Evolutionary conservation across 139 green algal genomes (phyloP).

Genomic region (Zygnema cylindricum): DNA sequence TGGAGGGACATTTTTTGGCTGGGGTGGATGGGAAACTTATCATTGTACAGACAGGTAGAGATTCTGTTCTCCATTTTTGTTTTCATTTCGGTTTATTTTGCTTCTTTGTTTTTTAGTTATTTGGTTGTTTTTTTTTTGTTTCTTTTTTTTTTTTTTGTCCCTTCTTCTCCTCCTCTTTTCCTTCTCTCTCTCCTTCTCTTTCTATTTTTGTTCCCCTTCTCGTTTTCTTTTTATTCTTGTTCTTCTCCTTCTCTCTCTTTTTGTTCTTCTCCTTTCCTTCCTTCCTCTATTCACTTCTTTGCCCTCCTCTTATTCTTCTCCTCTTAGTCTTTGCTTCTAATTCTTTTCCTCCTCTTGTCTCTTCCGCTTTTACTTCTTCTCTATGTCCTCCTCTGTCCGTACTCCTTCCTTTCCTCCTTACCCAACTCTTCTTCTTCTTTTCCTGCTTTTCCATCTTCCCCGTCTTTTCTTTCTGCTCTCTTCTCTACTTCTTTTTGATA

Average conservation of each 20-base stretch:
- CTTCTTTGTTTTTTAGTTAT: neutral
- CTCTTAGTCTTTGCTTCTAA: too few relatives aligned
- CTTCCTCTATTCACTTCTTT: too few relatives aligned
- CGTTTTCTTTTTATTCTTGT: too few relatives aligned
- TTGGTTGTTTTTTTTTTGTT: neutral
- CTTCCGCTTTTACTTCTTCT: too few relatives aligned
- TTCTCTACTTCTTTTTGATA: neutral
- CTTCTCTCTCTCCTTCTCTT: too few relatives aligned
- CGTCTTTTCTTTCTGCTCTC: neutral
- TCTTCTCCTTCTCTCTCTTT: too few relatives aligned
- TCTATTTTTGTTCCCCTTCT: too few relatives aligned
- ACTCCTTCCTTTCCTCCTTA: neutral
- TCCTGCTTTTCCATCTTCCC: neutral
- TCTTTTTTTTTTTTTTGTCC: too few relatives aligned
- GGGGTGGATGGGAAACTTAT: neutral
- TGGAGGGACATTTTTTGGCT: conserved; percentile 1
- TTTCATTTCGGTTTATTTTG: neutral
- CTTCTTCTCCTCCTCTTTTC: too few relatives aligned
- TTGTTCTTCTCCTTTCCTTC: too few relatives aligned
- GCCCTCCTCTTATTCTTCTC: too few relatives aligned
- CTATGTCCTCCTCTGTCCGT: neutral
- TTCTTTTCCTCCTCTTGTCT: too few relatives aligned
- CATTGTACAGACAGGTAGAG: conserved; percentile 10
- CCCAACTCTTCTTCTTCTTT: neutral
- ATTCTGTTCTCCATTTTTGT: neutral